Conservation (phyloP, 371 early-diverging fungal genomes). For the Entomophthora muscae region DNA sequence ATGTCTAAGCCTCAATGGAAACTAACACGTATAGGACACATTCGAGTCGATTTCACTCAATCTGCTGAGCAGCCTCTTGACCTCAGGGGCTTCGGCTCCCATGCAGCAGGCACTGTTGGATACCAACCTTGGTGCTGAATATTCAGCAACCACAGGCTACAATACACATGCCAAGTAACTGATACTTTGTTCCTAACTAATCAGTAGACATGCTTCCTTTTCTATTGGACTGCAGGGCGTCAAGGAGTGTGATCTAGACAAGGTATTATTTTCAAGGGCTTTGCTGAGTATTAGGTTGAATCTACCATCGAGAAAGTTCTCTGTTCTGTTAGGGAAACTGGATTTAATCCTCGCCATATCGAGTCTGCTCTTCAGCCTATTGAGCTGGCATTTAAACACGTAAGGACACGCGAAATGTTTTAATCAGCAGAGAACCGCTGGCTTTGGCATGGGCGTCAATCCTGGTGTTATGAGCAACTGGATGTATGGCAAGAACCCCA, state of each 20-base stretch:
- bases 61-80: conserved; percentile 56
- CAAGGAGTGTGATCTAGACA: conserved; percentile 25
- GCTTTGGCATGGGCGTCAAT: conserved; percentile 74
- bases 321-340: conserved; percentile 37
- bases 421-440: conserved; percentile 46
- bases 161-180: conserved; percentile 39
- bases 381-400: conserved; percentile 77
- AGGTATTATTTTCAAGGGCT: conserved; percentile 15
- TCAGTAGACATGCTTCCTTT: conserved; percentile 24
- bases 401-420: conserved; percentile 15
- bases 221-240: conserved; percentile 57
- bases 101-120: conserved; percentile 92
- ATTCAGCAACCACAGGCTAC: conserved; percentile 77
- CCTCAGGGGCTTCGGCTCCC: conserved; percentile 79
- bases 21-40: conserved; percentile 27
- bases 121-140: conserved; percentile 79
- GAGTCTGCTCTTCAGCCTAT: conserved; percentile 81
- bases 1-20: conserved; percentile 10
- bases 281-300: conserved; percentile 27
- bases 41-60: conserved; percentile 69
- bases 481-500: conserved; percentile 78
- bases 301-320: conserved; percentile 47
- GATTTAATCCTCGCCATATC: conserved; percentile 58
- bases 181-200: not conserved
- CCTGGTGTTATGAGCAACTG: conserved; percentile 57